Evolutionary conservation across 495 filamentous ascomycete species (phyloP).

Genomic region (Xylaria intraflava): DNA sequence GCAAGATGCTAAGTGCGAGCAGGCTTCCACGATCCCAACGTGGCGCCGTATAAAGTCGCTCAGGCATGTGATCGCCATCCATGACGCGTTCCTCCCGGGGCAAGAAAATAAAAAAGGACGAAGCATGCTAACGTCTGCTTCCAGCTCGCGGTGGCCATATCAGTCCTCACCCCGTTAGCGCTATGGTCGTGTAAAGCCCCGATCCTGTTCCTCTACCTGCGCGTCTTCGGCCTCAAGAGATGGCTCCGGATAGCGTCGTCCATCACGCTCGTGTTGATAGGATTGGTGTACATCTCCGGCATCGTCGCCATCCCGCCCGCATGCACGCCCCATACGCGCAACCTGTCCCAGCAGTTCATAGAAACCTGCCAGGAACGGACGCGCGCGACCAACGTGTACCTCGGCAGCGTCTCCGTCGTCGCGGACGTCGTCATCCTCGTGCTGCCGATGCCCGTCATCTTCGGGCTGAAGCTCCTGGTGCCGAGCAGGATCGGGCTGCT

Average conservation of each 20-base stretch:
- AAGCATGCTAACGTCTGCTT: neutral
- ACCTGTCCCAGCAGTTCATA: constrained; percentile 6
- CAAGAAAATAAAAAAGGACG: too few species aligned
- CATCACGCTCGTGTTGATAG: constrained; percentile 5
- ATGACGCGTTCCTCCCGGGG: too few species aligned
- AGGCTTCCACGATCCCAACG: constrained; percentile 3
- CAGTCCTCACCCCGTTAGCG: neutral
- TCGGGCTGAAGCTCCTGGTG: constrained; percentile 23
- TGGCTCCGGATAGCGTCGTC: constrained; percentile 23
- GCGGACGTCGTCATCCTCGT: constrained; percentile 35
- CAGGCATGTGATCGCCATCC: neutral
- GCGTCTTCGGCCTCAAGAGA: constrained; percentile 20
- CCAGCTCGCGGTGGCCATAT: constrained; percentile 4
- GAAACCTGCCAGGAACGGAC: constrained; percentile 24
- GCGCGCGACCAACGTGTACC: constrained; percentile 15
- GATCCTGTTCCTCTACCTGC: constrained; percentile 25
- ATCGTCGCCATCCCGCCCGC: constrained; percentile 22
- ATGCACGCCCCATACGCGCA: constrained; percentile 18
- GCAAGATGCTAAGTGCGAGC: neutral
- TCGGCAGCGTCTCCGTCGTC: constrained; percentile 13
- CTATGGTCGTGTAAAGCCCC: constrained; percentile 10
- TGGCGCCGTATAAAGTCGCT: neutral
- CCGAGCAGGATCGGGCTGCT: constrained; percentile 28
- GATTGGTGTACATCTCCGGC: constrained; percentile 17
- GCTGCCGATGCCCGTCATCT: constrained; percentile 33